phyloP scores from a whole-genome alignment of 345 rosid species.

The Eucalyptus caleyi region DNA sequence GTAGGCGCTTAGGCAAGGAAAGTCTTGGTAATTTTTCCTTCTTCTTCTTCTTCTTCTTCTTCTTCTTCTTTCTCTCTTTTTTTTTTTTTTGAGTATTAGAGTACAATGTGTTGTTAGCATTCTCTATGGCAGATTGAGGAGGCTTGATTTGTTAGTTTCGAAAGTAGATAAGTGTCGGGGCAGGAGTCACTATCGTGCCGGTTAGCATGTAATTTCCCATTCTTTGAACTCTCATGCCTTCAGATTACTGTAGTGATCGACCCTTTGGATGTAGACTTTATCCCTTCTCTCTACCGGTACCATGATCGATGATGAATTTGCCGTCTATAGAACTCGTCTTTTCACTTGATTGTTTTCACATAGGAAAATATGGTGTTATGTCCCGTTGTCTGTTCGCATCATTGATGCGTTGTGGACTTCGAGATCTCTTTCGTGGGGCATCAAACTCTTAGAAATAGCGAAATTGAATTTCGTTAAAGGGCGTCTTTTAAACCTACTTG shows the following conservation, averaged over 20 bases:
- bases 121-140: not conserved
- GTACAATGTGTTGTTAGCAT: not conserved
- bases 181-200: not conserved
- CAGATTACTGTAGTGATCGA: not conserved
- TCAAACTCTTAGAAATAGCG: not conserved
- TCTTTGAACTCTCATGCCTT: not conserved
- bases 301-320: not conserved
- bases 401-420: not conserved
- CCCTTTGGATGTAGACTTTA: not conserved
- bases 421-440: not conserved
- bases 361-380: not conserved
- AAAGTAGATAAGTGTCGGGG: not conserved
- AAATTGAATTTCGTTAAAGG: not conserved
- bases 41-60: no score
- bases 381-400: not conserved
- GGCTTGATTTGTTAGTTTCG: not conserved
- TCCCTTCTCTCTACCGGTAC: not conserved
- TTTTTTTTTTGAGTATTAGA: not conserved
- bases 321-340: not conserved
- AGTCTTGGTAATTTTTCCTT: not conserved
- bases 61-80: no score
- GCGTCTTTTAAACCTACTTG: not conserved
- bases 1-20: not conserved
- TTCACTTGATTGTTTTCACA: not conserved
- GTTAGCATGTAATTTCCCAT: not conserved